Evolutionary conservation across 805 yeast species (phyloP), one percentile per base, ranked within the genome.

Genomic region (Hanseniaspora meyeri): DNA sequence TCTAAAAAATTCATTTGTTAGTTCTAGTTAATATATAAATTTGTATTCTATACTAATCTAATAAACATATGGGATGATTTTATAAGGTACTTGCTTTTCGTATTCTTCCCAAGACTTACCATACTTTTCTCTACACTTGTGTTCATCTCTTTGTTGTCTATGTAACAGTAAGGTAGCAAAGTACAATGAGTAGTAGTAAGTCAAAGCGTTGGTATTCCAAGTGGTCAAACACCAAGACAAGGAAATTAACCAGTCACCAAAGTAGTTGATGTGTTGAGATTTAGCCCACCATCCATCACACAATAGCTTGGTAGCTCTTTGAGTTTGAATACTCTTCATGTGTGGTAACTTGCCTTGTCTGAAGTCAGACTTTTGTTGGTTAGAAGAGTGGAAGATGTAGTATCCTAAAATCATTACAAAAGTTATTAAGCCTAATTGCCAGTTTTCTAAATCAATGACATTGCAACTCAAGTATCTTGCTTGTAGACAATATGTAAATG

Each of bases 261-360:
- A 77, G 70, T 93, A 93, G 67, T 93, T 93, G 66, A 87, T 88
- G 68, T 93, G 98, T 62, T 95, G 95, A 7, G 95, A 82, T 19
- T 75, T 68, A 1, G 85, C 85, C 98, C 98, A 93, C 98, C 97
- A 93, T 2, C 97, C 96, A 64, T 88, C 93, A 55, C 82, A 78
- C 47, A 93, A 72, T 60, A 93, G 76, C 65, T 80, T 85, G 29
- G 95, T 83, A 0, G 95, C 95, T 16, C 85, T 79, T 34, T 77
- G 73, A 0, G 97, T 84, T 60, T 78, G 72, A 58, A 93, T 85
- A 55, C 79, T 82, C 60, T 80, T 77, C 70, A 88, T 72, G 65
- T 87, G 81, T 43, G 75, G 69, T 58, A 89, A 75, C 62, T 83
- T 78, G 16, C 96, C 95, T 60, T 78, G 79, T 70, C 85, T 83